Percentiles rank a stretch among this genome's conserved stretches.
Conservation (phyloP, 164 flowering plant genomes). For the Vitis vinifera region ASM3070453v1 NC_081821.1:2817001-2817500, state of each 20-base stretch:
- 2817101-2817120: neutral
- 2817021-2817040: neutral
- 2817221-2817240: neutral
- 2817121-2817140: neutral
- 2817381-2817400: neutral
- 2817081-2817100: neutral
- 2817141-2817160: neutral
- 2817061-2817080: neutral
- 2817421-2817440: no score
- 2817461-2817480: no score
- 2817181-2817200: neutral
- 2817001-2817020: neutral
- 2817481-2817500: no score
- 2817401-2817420: no score
- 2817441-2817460: no score
- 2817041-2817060: neutral
- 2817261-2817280: neutral
- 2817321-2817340: neutral
- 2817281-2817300: no score
- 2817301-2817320: neutral
- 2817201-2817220: neutral
- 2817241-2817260: neutral
- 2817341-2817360: neutral
- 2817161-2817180: neutral
- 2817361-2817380: neutral